These are phyloP conservation scores for Dendryphion nanum DNA, from an alignment of 2,329 filamentous ascomycete species.

Conservation along the genomic window DNA sequence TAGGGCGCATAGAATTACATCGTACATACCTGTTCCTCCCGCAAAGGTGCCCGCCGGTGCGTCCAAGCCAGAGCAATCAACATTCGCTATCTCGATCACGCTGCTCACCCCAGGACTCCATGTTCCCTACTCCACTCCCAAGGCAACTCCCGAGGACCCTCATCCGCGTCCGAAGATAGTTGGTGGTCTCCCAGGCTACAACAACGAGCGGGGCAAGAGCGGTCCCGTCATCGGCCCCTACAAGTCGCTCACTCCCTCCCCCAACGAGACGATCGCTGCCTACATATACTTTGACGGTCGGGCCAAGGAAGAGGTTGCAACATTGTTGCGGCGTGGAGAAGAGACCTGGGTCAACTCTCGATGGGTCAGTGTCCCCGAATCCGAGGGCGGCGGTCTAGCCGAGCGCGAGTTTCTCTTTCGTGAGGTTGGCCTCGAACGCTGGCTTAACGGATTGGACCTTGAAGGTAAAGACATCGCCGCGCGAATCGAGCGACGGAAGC, in stretches of 20 bases:
- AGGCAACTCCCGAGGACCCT: constrained; percentile 72
- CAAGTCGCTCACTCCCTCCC: constrained; percentile 84
- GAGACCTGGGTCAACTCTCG: constrained; percentile 99
- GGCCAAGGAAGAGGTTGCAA: constrained; percentile 94
- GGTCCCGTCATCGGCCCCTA: constrained; percentile 72
- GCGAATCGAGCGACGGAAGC: constrained; percentile 64
- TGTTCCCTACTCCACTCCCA: constrained; percentile 90
- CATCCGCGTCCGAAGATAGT: constrained; percentile 81
- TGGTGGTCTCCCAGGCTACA: constrained; percentile 62
- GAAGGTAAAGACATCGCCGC: constrained; percentile 88
- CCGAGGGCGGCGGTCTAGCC: constrained; percentile 88
- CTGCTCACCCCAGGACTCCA: constrained; percentile 83
- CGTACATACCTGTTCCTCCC: constrained; percentile 93
- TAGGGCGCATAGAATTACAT: constrained; percentile 86
- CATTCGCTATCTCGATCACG: constrained; percentile 97
- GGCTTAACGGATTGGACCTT: constrained; percentile 95
- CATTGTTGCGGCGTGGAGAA: constrained; percentile 83
- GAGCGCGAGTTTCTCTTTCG: constrained; percentile 97
- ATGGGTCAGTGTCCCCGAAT: constrained; percentile 91
- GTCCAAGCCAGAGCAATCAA: constrained; percentile 83
- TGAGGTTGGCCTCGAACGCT: constrained; percentile 91
- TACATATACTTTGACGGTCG: constrained; percentile 99
- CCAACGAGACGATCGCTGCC: constrained; percentile 95
- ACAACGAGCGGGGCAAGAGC: constrained; percentile 52
- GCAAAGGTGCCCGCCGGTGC: constrained; percentile 68